A percentile compares a stretch with the other conserved stretches of the same genome.
Conservation (phyloP, 768 basidiomycete genomes). For the Auricularia sp. region DNA sequence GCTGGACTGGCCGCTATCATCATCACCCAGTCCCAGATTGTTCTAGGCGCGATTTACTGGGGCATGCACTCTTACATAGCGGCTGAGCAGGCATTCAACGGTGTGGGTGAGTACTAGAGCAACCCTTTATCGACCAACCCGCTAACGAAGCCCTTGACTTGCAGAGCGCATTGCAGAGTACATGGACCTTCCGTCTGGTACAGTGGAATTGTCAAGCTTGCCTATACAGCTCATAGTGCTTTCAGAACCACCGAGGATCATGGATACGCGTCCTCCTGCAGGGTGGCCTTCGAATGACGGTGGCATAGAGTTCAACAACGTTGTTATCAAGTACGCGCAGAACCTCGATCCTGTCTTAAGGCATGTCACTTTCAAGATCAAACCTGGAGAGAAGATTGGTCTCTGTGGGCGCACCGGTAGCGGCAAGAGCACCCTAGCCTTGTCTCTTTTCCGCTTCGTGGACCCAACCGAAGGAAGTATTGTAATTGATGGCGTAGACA, state of each 20-base stretch:
- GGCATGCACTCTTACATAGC: background rate
- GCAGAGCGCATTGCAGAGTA: constrained; percentile 69
- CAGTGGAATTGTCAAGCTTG: no score
- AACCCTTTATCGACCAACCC: no score
- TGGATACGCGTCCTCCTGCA: constrained; percentile 54
- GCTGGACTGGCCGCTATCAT: constrained; percentile 21
- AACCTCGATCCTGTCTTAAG: constrained; percentile 52
- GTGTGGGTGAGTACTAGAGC: background rate
- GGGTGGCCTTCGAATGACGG: constrained; percentile 55
- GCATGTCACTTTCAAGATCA: constrained; percentile 47
- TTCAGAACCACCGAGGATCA: constrained; percentile 53
- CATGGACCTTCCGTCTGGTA: constrained; percentile 40
- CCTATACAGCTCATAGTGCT: no score
- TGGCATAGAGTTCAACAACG: constrained; percentile 44
- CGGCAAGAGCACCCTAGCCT: constrained; percentile 13
- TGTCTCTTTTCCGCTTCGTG: constrained; percentile 27
- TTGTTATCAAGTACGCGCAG: constrained; percentile 54
- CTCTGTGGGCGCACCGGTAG: constrained; percentile 30
- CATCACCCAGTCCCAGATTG: constrained; percentile 14
- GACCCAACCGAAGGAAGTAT: constrained; percentile 24
- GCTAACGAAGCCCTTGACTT: constrained; percentile 12
- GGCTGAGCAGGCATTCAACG: background rate
- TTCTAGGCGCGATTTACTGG: background rate
- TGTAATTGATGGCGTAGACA: constrained; percentile 25
- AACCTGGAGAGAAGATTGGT: constrained; percentile 57